phyloP scores from a whole-genome alignment of 1,284 basidiomycete species.

The Taiwanofungus camphoratus region DNA sequence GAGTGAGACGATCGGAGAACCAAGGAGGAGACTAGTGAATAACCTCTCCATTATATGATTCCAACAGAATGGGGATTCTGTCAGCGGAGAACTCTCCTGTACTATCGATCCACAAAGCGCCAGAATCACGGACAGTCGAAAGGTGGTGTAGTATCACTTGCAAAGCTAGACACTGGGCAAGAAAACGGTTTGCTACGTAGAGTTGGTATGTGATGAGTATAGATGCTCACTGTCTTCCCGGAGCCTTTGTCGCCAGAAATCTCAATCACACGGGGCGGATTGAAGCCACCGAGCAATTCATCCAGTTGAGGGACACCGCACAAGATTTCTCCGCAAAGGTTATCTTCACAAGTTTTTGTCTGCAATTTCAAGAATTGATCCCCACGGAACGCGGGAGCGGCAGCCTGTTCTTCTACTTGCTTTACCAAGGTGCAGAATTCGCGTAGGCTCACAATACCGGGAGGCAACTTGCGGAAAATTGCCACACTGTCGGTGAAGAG shows the following conservation, averaged over 20 bases:
- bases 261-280: constrained; percentile 48
- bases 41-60: constrained; percentile 32
- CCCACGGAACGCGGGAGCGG: constrained; percentile 39
- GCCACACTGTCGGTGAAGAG: constrained; percentile 42
- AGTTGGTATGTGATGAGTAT: background rate
- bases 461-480: constrained; percentile 44
- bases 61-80: constrained; percentile 36
- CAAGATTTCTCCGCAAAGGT: constrained; percentile 20
- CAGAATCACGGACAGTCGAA: constrained; percentile 28
- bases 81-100: constrained; percentile 59
- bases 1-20: background rate
- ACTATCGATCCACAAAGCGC: constrained; percentile 66
- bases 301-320: constrained; percentile 45
- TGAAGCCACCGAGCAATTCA: constrained; percentile 41
- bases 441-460: constrained; percentile 38
- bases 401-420: constrained; percentile 33
- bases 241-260: constrained; percentile 56
- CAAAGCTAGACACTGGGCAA: constrained; percentile 46
- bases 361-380: constrained; percentile 32
- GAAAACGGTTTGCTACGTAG: background rate
- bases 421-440: constrained; percentile 40
- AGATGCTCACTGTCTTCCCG: constrained; percentile 58
- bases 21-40: constrained; percentile 1
- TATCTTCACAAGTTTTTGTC: constrained; percentile 19
- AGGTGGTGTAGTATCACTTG: constrained; percentile 54